Conservation (phyloP, 2,329 filamentous ascomycete species). For the Sarocladium strictum region DNA sequence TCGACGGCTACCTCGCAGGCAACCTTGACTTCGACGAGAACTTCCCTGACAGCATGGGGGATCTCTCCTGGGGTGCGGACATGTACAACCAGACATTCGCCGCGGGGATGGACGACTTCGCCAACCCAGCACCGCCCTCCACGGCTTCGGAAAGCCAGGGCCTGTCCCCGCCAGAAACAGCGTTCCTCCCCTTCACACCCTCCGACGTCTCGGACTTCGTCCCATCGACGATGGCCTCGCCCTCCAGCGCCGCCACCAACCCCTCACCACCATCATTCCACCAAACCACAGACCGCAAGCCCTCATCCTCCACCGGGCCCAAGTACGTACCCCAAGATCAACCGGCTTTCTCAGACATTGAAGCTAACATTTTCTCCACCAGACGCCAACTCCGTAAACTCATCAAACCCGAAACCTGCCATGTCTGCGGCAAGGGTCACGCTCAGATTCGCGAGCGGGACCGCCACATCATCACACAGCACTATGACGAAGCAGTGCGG, state of each 20-base stretch:
- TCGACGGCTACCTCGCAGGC: conserved; percentile 5
- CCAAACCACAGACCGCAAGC: conserved; percentile 1
- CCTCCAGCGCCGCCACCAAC: conserved; percentile 2
- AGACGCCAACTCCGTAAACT: conserved; percentile 8
- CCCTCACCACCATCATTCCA: neutral
- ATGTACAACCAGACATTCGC: conserved; percentile 6
- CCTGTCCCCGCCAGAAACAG: neutral
- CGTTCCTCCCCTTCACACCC: neutral
- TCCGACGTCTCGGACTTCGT: neutral
- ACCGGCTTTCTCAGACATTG: neutral
- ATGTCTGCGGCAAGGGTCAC: conserved; percentile 4
- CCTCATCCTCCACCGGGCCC: neutral
- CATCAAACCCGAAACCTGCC: conserved; percentile 9
- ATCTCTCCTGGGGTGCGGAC: neutral
- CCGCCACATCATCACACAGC: conserved; percentile 9
- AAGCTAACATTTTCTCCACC: neutral
- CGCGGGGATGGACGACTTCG: neutral
- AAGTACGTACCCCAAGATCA: neutral
- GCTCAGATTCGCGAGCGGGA: neutral
- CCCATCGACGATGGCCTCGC: neutral
- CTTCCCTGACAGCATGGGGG: neutral
- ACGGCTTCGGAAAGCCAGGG: conserved; percentile 2
- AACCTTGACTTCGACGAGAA: conserved; percentile 7
- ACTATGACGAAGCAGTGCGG: conserved; percentile 6
- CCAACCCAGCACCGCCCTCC: neutral